Conservation (phyloP, 2,329 filamentous ascomycete genomes). For the Cercospora sp. region DNA sequence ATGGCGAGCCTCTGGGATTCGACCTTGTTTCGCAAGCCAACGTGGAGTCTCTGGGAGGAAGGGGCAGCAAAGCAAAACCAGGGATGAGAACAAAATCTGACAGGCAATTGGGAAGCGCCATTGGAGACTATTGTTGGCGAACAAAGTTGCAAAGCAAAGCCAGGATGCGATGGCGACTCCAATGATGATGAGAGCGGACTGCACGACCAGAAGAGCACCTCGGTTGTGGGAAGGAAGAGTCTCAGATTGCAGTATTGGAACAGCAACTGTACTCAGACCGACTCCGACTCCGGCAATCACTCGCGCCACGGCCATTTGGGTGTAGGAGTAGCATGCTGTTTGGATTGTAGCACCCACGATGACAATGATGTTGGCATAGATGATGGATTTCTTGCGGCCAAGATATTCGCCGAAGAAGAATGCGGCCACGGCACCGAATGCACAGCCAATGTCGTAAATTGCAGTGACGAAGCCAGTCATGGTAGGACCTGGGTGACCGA, state of each 20-base stretch:
- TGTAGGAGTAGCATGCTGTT: constrained; percentile 31
- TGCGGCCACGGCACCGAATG: constrained; percentile 31
- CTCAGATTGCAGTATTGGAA: constrained; percentile 36
- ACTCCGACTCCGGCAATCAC: constrained; percentile 34
- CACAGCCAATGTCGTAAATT: constrained; percentile 35
- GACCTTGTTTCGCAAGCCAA: constrained; percentile 36
- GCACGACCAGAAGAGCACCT: constrained; percentile 33
- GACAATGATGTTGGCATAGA: constrained; percentile 32
- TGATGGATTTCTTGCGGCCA: constrained; percentile 32
- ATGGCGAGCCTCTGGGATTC: constrained; percentile 31
- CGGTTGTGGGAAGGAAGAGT: constrained; percentile 37
- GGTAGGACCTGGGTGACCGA: constrained; percentile 31
- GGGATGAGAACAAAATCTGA: constrained; percentile 35
- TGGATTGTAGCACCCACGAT: constrained; percentile 33
- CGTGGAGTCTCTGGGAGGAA: constrained; percentile 35
- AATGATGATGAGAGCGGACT: constrained; percentile 35
- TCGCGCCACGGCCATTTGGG: constrained; percentile 31
- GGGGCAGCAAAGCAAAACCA: constrained; percentile 32
- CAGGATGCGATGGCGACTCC: constrained; percentile 35
- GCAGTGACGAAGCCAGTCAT: constrained; percentile 33
- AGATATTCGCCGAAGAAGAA: constrained; percentile 33
- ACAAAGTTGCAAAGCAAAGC: constrained; percentile 34
- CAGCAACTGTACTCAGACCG: constrained; percentile 35
- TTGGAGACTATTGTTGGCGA: constrained; percentile 31
- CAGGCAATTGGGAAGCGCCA: constrained; percentile 37